Evolutionary conservation across 2,329 filamentous ascomycete genomes (phyloP).

Genomic region (Hypoxylon sp.): DNA sequence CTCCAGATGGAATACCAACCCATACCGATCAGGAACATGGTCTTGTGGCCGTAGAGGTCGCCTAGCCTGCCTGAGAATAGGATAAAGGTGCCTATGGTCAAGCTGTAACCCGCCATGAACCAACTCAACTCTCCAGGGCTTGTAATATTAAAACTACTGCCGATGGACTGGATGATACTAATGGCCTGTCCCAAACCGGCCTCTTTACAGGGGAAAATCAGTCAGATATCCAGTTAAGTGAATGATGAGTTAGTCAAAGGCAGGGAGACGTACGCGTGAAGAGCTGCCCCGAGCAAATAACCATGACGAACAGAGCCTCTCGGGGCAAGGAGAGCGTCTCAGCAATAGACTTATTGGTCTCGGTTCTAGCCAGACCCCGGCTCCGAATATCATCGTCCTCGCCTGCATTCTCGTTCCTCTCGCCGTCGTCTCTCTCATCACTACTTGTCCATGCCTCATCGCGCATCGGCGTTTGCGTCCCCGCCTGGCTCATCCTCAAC

Average conservation of each 20-base stretch:
- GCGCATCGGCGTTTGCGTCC: slow-evolving; percentile 15
- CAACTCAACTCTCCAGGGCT: slow-evolving; percentile 58
- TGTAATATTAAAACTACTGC: slow-evolving; percentile 54
- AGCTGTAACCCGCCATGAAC: slow-evolving; percentile 60
- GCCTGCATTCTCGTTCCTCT: slow-evolving; percentile 1
- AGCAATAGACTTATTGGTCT: slow-evolving; percentile 37
- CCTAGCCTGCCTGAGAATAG: slow-evolving; percentile 62
- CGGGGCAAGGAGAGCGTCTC: slow-evolving; percentile 37
- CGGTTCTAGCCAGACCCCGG: slow-evolving; percentile 16
- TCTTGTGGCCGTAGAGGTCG: slow-evolving; percentile 62
- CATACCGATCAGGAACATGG: slow-evolving; percentile 60
- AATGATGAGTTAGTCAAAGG: not conserved
- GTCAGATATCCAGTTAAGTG: not conserved
- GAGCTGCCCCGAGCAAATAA: slow-evolving; percentile 43
- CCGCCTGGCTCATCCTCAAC: slow-evolving; percentile 16
- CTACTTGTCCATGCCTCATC: slow-evolving; percentile 29
- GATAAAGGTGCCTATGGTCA: slow-evolving; percentile 64
- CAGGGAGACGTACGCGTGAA: slow-evolving; percentile 40
- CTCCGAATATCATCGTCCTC: slow-evolving; percentile 2
- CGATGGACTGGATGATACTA: slow-evolving; percentile 57
- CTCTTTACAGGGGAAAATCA: slow-evolving; percentile 30
- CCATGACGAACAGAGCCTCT: slow-evolving; percentile 40
- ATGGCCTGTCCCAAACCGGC: slow-evolving; percentile 40
- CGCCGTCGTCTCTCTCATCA: slow-evolving; percentile 22
- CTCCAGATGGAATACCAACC: slow-evolving; percentile 62